These are phyloP conservation scores for Cyamopsis tetragonoloba DNA, from an alignment of 306 rosid genomes.

Conservation along the genomic window DNA sequence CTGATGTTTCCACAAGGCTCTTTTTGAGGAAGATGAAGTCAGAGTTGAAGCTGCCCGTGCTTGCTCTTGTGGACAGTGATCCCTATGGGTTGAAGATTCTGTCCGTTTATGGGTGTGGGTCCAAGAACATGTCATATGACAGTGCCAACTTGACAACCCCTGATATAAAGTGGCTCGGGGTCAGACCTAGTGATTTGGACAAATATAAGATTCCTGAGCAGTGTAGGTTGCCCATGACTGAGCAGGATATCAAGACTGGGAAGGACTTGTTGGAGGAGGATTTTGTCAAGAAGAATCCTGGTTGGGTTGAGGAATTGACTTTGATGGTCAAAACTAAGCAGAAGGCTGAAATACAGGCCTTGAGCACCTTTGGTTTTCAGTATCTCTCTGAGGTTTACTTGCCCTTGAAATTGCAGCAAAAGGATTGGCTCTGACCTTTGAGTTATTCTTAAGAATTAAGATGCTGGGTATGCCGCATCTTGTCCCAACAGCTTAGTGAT, in stretches of 20 bases:
- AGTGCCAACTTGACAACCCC: conserved; percentile 90
- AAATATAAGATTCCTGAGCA: conserved; percentile 93
- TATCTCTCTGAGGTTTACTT: conserved; percentile 83
- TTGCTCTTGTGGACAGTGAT: conserved; percentile 92
- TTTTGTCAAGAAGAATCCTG: conserved; percentile 92
- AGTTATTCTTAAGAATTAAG: conserved; percentile 13
- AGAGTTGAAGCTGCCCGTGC: conserved; percentile 79
- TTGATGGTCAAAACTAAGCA: conserved; percentile 96
- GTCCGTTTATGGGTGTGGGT: conserved; percentile 88
- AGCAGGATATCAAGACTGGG: conserved; percentile 97
- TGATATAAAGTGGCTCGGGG: conserved; percentile 91
- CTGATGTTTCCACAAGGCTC: conserved; percentile 82
- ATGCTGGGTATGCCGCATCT: not conserved
- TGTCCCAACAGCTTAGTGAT: conserved; percentile 4
- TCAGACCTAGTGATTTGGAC: conserved; percentile 88
- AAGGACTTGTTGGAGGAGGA: conserved; percentile 92
- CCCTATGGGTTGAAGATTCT: conserved; percentile 85
- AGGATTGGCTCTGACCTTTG: conserved; percentile 68
- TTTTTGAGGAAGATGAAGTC: conserved; percentile 90
- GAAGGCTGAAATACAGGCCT: conserved; percentile 96
- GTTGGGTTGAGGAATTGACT: conserved; percentile 86
- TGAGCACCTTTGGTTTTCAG: conserved; percentile 88
- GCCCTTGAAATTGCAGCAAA: conserved; percentile 84
- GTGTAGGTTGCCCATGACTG: conserved; percentile 87
- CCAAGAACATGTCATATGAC: conserved; percentile 93